Base-by-base conservation (phyloP, 2,329 filamentous ascomycete species). In the Fusarium ramigenum region DNA sequence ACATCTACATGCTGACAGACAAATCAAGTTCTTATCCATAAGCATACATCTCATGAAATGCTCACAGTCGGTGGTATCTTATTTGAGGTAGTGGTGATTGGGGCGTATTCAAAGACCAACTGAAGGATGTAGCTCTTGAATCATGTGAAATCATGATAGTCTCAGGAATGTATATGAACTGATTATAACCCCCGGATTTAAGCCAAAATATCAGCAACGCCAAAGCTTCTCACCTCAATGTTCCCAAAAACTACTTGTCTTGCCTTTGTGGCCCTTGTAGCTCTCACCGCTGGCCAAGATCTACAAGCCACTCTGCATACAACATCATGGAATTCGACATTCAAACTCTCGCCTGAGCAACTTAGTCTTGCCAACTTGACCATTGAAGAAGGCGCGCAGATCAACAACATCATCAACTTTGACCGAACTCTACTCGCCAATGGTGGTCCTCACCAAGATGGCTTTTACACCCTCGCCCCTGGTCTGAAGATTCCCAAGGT, bases 31-130 rank as follows among this genome's bases (percentile, higher is more conserved):
- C 18, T 28, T 6, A 7, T 3, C 0, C 12, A 28, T 4, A 10
- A 21, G 2, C 3, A 5, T 8, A 28, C 0, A 21, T 47, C 5
- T 3, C 9, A 28, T 28, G 0, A 4, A 21, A 21, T 4, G 0
- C 9, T 2, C 2, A 28, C 25, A 1, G 4, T 9, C 12, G 28
- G 8, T 28, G 14, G 0, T 21, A 10, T 12, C 11, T 28, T 21
- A 0, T 2, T 5, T 15, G 25, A 28, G 1, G 4, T 4, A 10
- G 9, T 15, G 18, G 12, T 47, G 18, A 15, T 47, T 21, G 5
- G 15, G 25, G 25, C 44, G 44, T 47, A 47, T 47, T 47, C 25
- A 28, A 28, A 47, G 43, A 15, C 25, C 25, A 5, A 15, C 1
- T 7, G 25, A 28, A 21, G 25, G 25, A 15, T 7, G 23, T 46